These are phyloP conservation scores for Mortierella polycephala DNA, from an alignment of 371 early-diverging fungal species.

Conservation along the genomic window DNA sequence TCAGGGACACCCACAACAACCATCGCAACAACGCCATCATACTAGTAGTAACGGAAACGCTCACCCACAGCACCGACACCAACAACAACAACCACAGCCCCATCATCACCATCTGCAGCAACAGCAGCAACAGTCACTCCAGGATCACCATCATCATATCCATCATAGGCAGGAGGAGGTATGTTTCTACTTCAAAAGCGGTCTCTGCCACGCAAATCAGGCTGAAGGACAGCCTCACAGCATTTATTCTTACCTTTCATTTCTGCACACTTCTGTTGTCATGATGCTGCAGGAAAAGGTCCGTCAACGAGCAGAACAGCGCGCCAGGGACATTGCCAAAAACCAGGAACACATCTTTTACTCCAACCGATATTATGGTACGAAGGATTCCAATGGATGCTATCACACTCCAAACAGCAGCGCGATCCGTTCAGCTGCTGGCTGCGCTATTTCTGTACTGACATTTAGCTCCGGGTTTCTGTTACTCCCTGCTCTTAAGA, in stretches of 20 bases:
- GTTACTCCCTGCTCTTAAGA: conserved; percentile 14
- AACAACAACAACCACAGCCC: conserved; percentile 11
- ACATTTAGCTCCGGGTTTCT: not conserved
- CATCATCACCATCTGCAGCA: conserved; percentile 19
- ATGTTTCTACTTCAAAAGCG: not conserved
- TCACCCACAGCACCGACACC: conserved; percentile 18
- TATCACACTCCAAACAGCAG: not conserved
- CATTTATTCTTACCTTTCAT: not conserved
- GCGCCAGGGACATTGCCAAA: conserved; percentile 60
- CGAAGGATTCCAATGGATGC: not conserved
- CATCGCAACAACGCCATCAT: conserved; percentile 2
- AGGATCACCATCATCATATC: conserved; percentile 10
- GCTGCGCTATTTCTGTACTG: not conserved
- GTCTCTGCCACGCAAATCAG: not conserved
- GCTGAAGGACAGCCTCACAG: not conserved
- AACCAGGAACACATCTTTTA: conserved; percentile 66
- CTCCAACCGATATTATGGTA: conserved; percentile 71
- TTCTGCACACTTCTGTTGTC: not conserved
- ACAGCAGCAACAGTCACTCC: conserved; percentile 7
- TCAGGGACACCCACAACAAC: conserved; percentile 34
- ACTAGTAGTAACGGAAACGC: conserved; percentile 4
- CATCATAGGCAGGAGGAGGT: conserved; percentile 35
- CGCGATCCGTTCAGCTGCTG: not conserved
- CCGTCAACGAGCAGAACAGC: conserved; percentile 56
- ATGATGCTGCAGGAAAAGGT: conserved; percentile 34